Base-by-base conservation (phyloP, 2,329 filamentous ascomycete genomes). In the Ophioceras dolichostomum region DNA sequence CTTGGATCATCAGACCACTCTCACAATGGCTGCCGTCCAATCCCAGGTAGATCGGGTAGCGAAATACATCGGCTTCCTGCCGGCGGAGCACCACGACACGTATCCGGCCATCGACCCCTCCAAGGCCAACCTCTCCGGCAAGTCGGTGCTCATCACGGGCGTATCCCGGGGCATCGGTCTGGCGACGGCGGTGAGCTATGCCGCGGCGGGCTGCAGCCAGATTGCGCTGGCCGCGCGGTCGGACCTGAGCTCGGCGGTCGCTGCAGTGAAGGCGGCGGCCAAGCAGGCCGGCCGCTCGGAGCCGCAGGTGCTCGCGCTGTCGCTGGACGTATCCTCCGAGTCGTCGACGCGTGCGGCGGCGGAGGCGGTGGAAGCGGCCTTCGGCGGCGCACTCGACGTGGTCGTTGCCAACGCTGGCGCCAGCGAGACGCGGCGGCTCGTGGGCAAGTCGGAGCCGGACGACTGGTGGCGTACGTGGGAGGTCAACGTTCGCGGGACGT, bases 131-230 rank as follows among this genome's bases (percentile, higher is more conserved):
- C 22, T 26, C 8, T 8, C 22, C 8, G 22, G 22, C 22, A 26
- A 26, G 22, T 26, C 22, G 22, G 22, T 26, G 8, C 12, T 76
- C 37, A 64, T 76, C 17, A 76, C 71, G 6, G 68, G 64, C 26
- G 71, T 59, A 4, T 70, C 65, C 9, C 66, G 64, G 10, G 72
- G 72, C 5, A 74, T 76, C 46, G 72, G 72, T 27, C 68, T 67
- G 40, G 70, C 62, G 19, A 76, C 74, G 36, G 64, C 67, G 3
- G 56, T 61, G 56, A 47, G 44, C 40, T 50, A 48, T 31, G 40
- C 22, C 43, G 26, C 33, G 36, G 12, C 46, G 49, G 41, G 46
- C 65, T 65, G 5, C 65, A 61, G 36, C 56, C 54, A 51, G 37
- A 68, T 78, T 42, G 62, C 61, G 29, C 52, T 77, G 10, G 63